phyloP scores from a whole-genome alignment of 108 stramenopile genomes.

The Hondaea fermentalgiana region DNA sequence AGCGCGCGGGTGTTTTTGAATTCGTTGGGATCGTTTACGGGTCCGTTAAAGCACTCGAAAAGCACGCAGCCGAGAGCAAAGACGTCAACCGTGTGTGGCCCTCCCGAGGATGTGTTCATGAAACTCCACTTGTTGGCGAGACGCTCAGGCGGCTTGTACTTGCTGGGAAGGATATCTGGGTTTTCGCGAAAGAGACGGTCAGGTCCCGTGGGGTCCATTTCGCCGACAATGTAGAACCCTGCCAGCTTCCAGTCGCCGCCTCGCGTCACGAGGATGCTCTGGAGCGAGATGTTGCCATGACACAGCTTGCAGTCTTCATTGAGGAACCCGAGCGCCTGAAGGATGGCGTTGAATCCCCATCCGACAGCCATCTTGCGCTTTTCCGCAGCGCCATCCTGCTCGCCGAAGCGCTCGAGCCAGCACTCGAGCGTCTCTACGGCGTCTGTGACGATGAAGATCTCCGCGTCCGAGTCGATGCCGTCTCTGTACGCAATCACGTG shows the following conservation, averaged over 20 bases:
- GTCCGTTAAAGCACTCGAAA: neutral
- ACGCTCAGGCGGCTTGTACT: slow-evolving; percentile 4
- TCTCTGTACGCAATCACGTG: neutral
- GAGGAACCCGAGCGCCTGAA: neutral
- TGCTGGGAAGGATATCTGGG: neutral
- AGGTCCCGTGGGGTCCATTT: neutral
- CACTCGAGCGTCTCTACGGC: neutral
- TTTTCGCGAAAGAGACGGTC: neutral
- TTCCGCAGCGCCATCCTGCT: neutral
- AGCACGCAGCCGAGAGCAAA: neutral
- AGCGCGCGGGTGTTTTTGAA: neutral
- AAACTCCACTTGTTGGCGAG: neutral
- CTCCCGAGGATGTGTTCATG: neutral
- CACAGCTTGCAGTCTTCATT: slow-evolving; percentile 15
- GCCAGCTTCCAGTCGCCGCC: slow-evolving; percentile 15
- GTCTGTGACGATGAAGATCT: neutral
- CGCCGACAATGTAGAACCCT: neutral
- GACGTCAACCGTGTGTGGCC: neutral
- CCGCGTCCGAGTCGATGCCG: neutral
- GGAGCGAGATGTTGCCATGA: neutral
- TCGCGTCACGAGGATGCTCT: neutral
- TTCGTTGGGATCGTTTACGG: neutral
- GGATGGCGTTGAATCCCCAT: neutral
- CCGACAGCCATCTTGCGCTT: neutral
- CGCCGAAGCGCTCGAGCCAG: neutral